Evolutionary conservation across 169 alveolate genomes (phyloP), one percentile per base, ranked within the genome.

Genomic region (Perkinsus chesapeaki): DNA sequence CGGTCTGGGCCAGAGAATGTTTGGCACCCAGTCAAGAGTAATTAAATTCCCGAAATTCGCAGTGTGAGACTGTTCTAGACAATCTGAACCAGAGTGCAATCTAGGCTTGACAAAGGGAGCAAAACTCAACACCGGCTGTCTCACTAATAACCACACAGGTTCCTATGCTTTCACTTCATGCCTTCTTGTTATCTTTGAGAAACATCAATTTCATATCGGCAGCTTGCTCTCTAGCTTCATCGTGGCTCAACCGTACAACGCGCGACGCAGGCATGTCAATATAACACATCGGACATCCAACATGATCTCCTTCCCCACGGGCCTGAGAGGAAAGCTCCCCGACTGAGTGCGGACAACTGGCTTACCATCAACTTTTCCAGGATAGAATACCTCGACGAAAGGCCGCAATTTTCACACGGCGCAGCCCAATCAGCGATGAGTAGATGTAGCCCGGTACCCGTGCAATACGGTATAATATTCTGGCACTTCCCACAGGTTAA

Each of bases 391-490:
- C 95, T 94, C 37, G 98, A 97, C 73, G 98, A 98, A 94, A 97
- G 94, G 92, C 95, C 94, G 39, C 98, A 97, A 39, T 93, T 90
- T 0, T 98, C 98, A 91, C 98, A 96, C 36, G 92, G 92, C 7
- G 36, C 12, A 43, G 96, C 92, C 95, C 97, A 96, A 38, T 96
- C 95, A 27, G 93, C 93, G 48, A 97, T 73, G 3, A 95, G 92
- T 95, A 97, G 96, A 94, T 97, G 98, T 93, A 96, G 96, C 91
- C 98, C 98, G 36, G 98, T 95, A 10, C 98, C 98, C 48, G 96
- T 93, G 94, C 98, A 97, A 92, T 95, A 97, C 19, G 98, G 98
- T 27, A 97, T 95, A 60, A 93, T 94, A 92, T 97, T 97, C 91
- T 97, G 96, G 93, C 98, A 97, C 43, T 95, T 93, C 12, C 96